phyloP scores from a whole-genome alignment of 768 basidiomycete species.

The Inosperma sp. region DNA sequence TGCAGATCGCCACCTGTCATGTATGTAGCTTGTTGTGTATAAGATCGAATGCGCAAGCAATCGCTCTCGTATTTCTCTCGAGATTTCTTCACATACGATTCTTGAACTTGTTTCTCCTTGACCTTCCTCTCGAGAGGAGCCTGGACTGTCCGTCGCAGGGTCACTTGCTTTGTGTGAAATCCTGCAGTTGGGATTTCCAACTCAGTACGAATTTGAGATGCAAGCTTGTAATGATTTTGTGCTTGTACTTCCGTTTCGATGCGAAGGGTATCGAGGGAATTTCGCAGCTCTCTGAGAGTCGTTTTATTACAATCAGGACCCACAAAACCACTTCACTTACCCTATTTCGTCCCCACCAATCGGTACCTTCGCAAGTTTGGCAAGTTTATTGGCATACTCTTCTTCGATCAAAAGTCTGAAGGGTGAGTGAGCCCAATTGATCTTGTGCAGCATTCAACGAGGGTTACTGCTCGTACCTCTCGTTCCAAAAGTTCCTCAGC shows the following conservation, averaged over 20 bases:
- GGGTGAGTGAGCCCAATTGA: slow-evolving; percentile 1
- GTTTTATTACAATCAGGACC: slow-evolving; percentile 1
- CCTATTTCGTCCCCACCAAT: slow-evolving; percentile 91
- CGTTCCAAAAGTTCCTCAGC: slow-evolving; percentile 83
- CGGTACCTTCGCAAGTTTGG: slow-evolving; percentile 68
- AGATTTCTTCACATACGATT: slow-evolving; percentile 80
- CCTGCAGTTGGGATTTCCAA: slow-evolving; percentile 61
- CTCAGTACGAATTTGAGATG: slow-evolving; percentile 63
- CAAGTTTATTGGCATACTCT: slow-evolving; percentile 82
- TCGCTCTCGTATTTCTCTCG: slow-evolving; percentile 88
- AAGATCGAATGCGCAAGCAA: slow-evolving; percentile 83
- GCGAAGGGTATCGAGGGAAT: slow-evolving; percentile 73
- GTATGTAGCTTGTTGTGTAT: slow-evolving; percentile 78
- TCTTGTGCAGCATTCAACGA: neutral
- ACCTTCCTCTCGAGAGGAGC: slow-evolving; percentile 79
- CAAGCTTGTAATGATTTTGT: slow-evolving; percentile 63
- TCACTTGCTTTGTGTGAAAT: slow-evolving; percentile 61
- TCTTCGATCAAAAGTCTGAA: slow-evolving; percentile 84
- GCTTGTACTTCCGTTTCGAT: slow-evolving; percentile 82
- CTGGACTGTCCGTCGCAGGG: slow-evolving; percentile 67
- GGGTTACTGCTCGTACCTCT: slow-evolving; percentile 61
- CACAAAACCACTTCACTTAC: slow-evolving; percentile 43
- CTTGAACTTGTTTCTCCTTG: slow-evolving; percentile 81
- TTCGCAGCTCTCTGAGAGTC: slow-evolving; percentile 64
- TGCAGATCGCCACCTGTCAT: slow-evolving; percentile 88